Conservation (phyloP, 106 monocot genomes). For the Vanilla planifolia region DNA sequence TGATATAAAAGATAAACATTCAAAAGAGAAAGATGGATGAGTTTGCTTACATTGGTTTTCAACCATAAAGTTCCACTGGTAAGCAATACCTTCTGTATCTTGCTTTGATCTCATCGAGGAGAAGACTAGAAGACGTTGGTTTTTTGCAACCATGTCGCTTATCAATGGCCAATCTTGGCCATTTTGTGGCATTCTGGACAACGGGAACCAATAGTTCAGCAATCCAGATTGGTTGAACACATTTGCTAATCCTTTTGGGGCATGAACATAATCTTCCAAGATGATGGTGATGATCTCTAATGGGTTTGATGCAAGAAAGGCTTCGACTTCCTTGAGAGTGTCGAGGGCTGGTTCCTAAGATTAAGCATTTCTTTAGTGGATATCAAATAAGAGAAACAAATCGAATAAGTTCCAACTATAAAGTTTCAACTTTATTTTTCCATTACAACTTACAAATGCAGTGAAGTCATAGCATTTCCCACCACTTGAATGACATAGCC, state of each 20-base stretch:
- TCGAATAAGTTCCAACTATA: background rate
- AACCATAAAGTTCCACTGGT: slow-evolving; percentile 86
- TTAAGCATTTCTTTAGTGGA: background rate
- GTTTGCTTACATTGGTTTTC: slow-evolving; percentile 71
- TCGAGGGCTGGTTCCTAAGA: slow-evolving; percentile 60
- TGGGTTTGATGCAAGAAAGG: slow-evolving; percentile 62
- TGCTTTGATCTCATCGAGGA: slow-evolving; percentile 59
- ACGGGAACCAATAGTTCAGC: slow-evolving; percentile 72
- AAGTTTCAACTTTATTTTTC: background rate
- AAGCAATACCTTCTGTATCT: slow-evolving; percentile 69
- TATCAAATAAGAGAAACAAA: background rate
- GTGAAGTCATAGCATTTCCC: slow-evolving; percentile 63
- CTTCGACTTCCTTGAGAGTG: slow-evolving; percentile 65
- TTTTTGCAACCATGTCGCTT: slow-evolving; percentile 61
- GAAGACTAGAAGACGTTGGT: slow-evolving; percentile 69
- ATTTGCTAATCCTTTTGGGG: slow-evolving; percentile 67
- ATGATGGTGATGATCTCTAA: slow-evolving; percentile 74
- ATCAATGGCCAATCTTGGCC: slow-evolving; percentile 75
- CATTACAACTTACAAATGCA: slow-evolving; percentile 68
- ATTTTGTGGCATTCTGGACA: slow-evolving; percentile 55
- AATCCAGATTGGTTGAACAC: slow-evolving; percentile 60
- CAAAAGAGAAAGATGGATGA: background rate
- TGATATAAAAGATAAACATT: background rate
- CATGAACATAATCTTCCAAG: slow-evolving; percentile 72
- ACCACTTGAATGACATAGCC: slow-evolving; percentile 73